phyloP scores from a whole-genome alignment of 2,329 filamentous ascomycete species.

The Lachnum nothofagi region DNA sequence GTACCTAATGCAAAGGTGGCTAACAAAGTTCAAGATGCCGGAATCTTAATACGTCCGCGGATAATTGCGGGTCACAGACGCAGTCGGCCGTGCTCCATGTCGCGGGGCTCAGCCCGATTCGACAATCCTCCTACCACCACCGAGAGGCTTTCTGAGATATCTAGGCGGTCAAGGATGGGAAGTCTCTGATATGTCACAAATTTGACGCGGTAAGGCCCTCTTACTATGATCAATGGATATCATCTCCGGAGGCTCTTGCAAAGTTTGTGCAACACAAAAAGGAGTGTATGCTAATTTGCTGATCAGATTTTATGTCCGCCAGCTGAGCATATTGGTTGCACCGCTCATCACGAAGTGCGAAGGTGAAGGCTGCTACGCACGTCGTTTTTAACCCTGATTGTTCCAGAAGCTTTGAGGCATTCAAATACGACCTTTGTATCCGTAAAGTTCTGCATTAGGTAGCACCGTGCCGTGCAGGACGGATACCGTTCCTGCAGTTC shows the following conservation, averaged over 20 bases:
- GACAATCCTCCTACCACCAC: conserved; percentile 2
- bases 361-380: no score
- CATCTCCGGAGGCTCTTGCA: background rate
- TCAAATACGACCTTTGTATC: no score
- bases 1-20: background rate
- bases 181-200: conserved; percentile 8
- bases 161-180: conserved; percentile 1
- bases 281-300: background rate
- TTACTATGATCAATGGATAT: background rate
- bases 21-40: conserved; percentile 5
- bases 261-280: conserved; percentile 2
- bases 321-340: background rate
- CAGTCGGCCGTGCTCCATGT: conserved; percentile 11
- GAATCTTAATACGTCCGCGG: conserved; percentile 6
- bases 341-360: background rate
- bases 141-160: background rate
- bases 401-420: no score
- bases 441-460: no score
- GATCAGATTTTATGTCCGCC: background rate
- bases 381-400: no score
- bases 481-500: no score
- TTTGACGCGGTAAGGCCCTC: background rate
- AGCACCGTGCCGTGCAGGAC: no score
- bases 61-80: conserved; percentile 10
- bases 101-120: conserved; percentile 6